Evolutionary conservation across 2,329 filamentous ascomycete species (phyloP).

Genomic region (Pseudocercospora macadamiae): DNA sequence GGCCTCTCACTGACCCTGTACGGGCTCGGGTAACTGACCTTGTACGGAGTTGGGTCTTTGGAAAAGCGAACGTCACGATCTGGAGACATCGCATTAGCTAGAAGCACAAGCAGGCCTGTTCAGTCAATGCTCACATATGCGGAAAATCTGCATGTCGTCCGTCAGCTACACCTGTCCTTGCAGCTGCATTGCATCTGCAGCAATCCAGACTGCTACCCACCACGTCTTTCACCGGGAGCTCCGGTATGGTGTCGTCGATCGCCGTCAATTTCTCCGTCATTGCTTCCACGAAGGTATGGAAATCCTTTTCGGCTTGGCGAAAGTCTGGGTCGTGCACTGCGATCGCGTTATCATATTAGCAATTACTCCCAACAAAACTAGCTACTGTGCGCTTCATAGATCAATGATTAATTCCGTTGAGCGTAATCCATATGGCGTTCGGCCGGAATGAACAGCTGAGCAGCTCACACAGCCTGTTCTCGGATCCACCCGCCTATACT

Average conservation of each 20-base stretch:
- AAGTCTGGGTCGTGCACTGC: slow-evolving; percentile 79
- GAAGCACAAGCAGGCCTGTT: too few relatives aligned
- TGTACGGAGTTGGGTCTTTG: slow-evolving; percentile 85
- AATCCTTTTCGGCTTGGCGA: slow-evolving; percentile 76
- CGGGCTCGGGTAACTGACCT: slow-evolving; percentile 68
- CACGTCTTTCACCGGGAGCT: slow-evolving; percentile 82
- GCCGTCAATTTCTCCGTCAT: slow-evolving; percentile 72
- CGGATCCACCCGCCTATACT: too few relatives aligned
- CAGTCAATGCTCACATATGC: too few relatives aligned
- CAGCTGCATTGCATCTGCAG: neutral
- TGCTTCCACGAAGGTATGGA: slow-evolving; percentile 74
- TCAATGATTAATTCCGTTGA: too few relatives aligned
- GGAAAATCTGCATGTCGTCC: slow-evolving; percentile 59
- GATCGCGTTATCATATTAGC: slow-evolving; percentile 15
- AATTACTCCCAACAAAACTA: neutral
- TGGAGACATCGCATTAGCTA: too few relatives aligned
- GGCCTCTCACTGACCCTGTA: slow-evolving; percentile 52
- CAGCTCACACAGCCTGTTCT: too few relatives aligned
- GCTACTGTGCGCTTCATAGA: too few relatives aligned
- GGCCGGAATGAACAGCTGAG: too few relatives aligned
- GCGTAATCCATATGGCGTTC: too few relatives aligned
- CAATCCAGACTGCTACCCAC: slow-evolving; percentile 41
- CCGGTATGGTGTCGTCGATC: slow-evolving; percentile 79
- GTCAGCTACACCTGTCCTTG: neutral
- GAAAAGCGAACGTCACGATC: slow-evolving; percentile 84